Evolutionary conservation across 2,329 filamentous ascomycete genomes (phyloP).

Genomic region (Pseudonectria foliicola): DNA sequence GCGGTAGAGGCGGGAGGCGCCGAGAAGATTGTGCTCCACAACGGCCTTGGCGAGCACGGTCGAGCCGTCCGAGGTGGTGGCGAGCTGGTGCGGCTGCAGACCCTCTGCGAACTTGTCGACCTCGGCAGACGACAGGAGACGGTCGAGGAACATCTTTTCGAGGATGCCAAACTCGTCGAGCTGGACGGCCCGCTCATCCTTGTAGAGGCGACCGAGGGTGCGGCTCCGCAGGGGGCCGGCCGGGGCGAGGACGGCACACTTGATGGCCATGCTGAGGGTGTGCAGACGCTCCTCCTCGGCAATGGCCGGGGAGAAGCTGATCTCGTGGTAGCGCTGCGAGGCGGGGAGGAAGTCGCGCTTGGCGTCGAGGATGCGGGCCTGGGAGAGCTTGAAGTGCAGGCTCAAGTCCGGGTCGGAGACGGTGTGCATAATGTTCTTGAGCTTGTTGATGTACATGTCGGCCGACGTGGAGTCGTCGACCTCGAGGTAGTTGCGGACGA

Average conservation of each 20-base stretch:
- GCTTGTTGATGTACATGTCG: slow-evolving; percentile 84
- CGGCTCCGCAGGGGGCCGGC: slow-evolving; percentile 80
- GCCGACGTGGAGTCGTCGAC: slow-evolving; percentile 83
- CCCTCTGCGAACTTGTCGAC: slow-evolving; percentile 78
- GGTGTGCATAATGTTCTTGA: slow-evolving; percentile 84
- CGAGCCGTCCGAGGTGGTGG: slow-evolving; percentile 79
- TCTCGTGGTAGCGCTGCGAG: slow-evolving; percentile 78
- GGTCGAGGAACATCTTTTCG: slow-evolving; percentile 96
- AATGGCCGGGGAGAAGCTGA: slow-evolving; percentile 71
- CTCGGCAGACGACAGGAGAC: slow-evolving; percentile 73
- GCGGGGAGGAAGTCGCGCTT: slow-evolving; percentile 86
- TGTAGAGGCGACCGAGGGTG: slow-evolving; percentile 78
- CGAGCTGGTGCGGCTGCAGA: slow-evolving; percentile 81
- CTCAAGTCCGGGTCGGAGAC: slow-evolving; percentile 67
- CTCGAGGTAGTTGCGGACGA: slow-evolving; percentile 89
- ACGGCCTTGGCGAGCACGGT: slow-evolving; percentile 92
- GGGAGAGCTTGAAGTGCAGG: slow-evolving; percentile 82
- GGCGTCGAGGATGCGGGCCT: slow-evolving; percentile 88
- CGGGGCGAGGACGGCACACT: slow-evolving; percentile 85
- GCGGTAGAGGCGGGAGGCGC: slow-evolving; percentile 69
- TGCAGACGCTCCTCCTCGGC: slow-evolving; percentile 79
- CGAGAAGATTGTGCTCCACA: slow-evolving; percentile 91
- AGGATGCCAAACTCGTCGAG: slow-evolving; percentile 80
- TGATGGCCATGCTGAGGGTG: slow-evolving; percentile 79
- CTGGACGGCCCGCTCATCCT: slow-evolving; percentile 74